Conservation (phyloP, 163 green algal species). For the Chloromonas sp. region DNA sequence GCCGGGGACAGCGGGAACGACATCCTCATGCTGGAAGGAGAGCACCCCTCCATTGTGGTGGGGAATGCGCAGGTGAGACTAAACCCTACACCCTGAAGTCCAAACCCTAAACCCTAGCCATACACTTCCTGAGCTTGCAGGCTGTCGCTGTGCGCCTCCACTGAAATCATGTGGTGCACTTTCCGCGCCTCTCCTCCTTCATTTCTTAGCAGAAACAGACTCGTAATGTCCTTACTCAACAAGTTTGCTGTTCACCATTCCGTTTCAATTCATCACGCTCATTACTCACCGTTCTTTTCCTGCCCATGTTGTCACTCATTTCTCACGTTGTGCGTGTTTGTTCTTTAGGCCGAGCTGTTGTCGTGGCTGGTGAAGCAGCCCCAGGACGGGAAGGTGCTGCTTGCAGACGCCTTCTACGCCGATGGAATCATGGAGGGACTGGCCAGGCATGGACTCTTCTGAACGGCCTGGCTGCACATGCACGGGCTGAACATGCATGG, state of each 20-base stretch:
- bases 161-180: too few species aligned
- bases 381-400: slow-evolving; percentile 55
- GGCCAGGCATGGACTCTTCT: slow-evolving; percentile 71
- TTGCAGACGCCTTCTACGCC: slow-evolving; percentile 58
- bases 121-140: too few species aligned
- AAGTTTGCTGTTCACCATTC: too few species aligned
- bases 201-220: too few species aligned
- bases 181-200: too few species aligned
- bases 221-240: too few species aligned
- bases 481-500: too few species aligned
- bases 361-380: slow-evolving; percentile 66
- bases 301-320: too few species aligned
- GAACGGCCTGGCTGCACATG: slow-evolving; percentile 14
- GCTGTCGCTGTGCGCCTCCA: too few species aligned
- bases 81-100: not conserved
- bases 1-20: slow-evolving; percentile 65
- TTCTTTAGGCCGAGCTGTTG: slow-evolving; percentile 63
- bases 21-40: slow-evolving; percentile 78
- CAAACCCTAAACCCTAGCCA: not conserved
- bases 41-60: slow-evolving; percentile 55
- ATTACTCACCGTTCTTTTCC: too few species aligned
- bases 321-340: too few species aligned
- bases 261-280: too few species aligned
- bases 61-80: slow-evolving; percentile 62
- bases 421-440: slow-evolving; percentile 81